These are phyloP conservation scores for Colletotrichum cuscutae DNA, from an alignment of 2,329 filamentous ascomycete genomes.

Conservation along the genomic window DNA sequence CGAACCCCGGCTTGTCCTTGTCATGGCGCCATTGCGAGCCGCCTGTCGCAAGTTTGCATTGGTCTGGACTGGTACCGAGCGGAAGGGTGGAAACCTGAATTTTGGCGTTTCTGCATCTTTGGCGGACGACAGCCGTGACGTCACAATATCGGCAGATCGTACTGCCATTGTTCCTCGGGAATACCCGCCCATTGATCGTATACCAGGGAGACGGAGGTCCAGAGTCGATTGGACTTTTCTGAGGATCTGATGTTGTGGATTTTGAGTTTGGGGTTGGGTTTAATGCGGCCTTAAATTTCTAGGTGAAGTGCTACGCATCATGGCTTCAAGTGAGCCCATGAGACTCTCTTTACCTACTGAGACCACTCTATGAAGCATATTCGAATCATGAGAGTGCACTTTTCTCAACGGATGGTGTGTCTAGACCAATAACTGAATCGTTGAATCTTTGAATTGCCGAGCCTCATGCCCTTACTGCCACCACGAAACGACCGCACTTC, in stretches of 20 bases:
- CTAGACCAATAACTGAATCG: not conserved
- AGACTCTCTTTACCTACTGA: no score
- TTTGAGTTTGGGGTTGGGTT: no score
- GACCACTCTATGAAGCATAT: no score
- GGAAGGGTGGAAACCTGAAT: not conserved
- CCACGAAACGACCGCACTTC: not conserved
- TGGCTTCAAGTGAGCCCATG: no score
- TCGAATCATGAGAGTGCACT: no score
- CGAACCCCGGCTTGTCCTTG: conserved; percentile 24
- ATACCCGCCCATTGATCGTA: not conserved
- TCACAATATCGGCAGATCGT: not conserved
- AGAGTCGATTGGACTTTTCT: not conserved
- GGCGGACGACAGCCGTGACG: not conserved
- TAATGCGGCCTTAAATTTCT: no score
- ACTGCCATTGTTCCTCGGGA: not conserved
- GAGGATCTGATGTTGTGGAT: no score
- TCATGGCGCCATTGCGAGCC: conserved; percentile 15
- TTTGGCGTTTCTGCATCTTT: not conserved
- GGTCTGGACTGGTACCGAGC: not conserved
- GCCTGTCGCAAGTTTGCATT: not conserved
- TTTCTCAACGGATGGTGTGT: no score
- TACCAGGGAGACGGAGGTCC: no score
- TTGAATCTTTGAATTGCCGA: not conserved
- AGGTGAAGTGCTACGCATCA: no score
- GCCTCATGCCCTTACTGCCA: not conserved